Percentiles rank a stretch among this genome's conserved stretches.
These are phyloP conservation scores for Salvia splendens DNA, from an alignment of 257 asterid species.

Conservation along the genomic window DNA sequence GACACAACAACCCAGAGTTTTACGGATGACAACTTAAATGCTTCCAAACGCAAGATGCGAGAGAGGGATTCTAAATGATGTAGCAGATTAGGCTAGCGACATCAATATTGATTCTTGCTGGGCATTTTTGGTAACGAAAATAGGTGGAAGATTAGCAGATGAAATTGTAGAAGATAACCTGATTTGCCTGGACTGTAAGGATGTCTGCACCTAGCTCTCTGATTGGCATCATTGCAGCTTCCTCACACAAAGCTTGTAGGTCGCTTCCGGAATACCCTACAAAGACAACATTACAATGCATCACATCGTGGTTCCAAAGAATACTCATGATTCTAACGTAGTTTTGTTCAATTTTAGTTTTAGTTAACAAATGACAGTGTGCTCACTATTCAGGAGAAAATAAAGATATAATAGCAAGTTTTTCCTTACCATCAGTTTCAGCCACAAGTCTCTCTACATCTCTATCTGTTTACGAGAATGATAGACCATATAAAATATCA, in stretches of 20 bases:
- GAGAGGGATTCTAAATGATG: background rate
- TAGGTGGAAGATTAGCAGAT: constrained; percentile 21
- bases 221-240: constrained; percentile 99
- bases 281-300: constrained; percentile 2
- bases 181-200: constrained; percentile 68
- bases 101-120: background rate
- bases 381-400: background rate
- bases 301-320: constrained; percentile 20
- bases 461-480: constrained; percentile 58
- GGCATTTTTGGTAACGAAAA: background rate
- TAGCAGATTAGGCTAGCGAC: background rate
- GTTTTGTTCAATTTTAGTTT: background rate
- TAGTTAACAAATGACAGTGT: background rate
- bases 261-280: constrained; percentile 98
- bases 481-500: constrained; percentile 28
- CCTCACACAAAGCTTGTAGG: constrained; percentile 88
- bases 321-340: background rate
- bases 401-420: constrained; percentile 8
- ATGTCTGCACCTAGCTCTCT: constrained; percentile 92
- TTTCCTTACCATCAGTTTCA: constrained; percentile 73
- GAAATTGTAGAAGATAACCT: constrained; percentile 46
- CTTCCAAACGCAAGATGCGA: background rate
- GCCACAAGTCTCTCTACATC: constrained; percentile 79
- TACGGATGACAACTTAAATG: background rate
- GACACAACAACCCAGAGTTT: background rate